phyloP scores from a whole-genome alignment of 2,329 filamentous ascomycete genomes.

The Cercospora citrullina region DNA sequence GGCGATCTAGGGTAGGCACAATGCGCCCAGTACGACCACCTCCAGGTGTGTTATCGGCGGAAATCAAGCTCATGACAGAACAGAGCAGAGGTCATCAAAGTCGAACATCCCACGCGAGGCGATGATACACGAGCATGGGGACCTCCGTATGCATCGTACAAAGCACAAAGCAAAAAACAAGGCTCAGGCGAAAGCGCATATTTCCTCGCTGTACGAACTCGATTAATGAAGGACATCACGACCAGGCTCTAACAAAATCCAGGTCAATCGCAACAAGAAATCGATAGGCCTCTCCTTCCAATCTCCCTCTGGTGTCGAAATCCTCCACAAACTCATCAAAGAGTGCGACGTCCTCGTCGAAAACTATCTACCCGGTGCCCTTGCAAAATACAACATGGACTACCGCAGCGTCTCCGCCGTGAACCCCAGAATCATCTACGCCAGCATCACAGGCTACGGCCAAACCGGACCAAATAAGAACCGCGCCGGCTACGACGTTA shows the following conservation, averaged over 20 bases:
- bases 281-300: constrained; percentile 90
- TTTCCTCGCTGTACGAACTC: constrained; percentile 71
- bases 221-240: not conserved
- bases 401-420: constrained; percentile 76
- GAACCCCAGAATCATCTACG: constrained; percentile 87
- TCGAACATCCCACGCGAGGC: constrained; percentile 87
- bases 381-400: constrained; percentile 90
- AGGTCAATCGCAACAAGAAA: constrained; percentile 98
- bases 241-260: not conserved
- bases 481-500: constrained; percentile 94
- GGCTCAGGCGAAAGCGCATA: constrained; percentile 92
- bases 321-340: constrained; percentile 79
- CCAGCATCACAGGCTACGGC: constrained; percentile 94
- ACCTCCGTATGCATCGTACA: constrained; percentile 85
- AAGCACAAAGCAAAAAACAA: constrained; percentile 46
- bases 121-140: constrained; percentile 98
- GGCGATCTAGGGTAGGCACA: constrained; percentile 84
- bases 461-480: constrained; percentile 88
- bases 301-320: constrained; percentile 76
- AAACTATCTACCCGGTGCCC: constrained; percentile 87
- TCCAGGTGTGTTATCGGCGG: constrained; percentile 36
- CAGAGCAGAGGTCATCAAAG: constrained; percentile 94
- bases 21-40: constrained; percentile 36
- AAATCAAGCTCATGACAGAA: constrained; percentile 13
- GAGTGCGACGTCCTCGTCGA: constrained; percentile 93